Evolutionary conservation across 352 stramenopile genomes (phyloP).

Genomic region (Pythium angustatum): DNA sequence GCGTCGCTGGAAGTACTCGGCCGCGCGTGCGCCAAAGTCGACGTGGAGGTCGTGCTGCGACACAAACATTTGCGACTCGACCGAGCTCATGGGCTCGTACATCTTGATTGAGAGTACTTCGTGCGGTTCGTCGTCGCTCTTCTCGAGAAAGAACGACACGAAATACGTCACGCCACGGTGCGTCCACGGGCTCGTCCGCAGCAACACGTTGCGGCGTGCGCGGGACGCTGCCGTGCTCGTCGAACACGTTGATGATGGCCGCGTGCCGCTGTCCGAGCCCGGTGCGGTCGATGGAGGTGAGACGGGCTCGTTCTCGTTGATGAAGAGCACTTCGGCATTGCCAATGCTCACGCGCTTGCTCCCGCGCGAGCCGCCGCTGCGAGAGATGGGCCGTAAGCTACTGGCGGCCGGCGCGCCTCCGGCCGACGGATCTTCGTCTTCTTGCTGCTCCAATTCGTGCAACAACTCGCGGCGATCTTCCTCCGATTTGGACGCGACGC

Average conservation of each 20-base stretch:
- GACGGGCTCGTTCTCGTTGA: constrained; percentile 71
- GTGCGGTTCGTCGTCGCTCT: constrained; percentile 19
- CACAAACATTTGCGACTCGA: constrained; percentile 72
- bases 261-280: not conserved
- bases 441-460: constrained; percentile 59
- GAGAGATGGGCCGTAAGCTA: constrained; percentile 8
- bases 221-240: not conserved
- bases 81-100: constrained; percentile 77
- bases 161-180: constrained; percentile 71
- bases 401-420: not conserved
- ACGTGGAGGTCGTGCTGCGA: constrained; percentile 49
- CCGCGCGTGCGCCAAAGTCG: constrained; percentile 52
- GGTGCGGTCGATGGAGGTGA: constrained; percentile 16
- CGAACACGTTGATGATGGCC: constrained; percentile 8
- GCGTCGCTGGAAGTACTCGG: constrained; percentile 42
- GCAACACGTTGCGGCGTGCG: constrained; percentile 29
- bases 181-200: constrained; percentile 69
- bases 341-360: constrained; percentile 66
- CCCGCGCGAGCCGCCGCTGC: not conserved
- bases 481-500: constrained; percentile 33
- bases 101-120: constrained; percentile 64
- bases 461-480: constrained; percentile 55
- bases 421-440: constrained; percentile 24
- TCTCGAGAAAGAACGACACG: constrained; percentile 76
- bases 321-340: constrained; percentile 65